A percentile compares a stretch with the other conserved stretches of the same genome.
These are phyloP conservation scores for Priceomyces medius DNA, from an alignment of 805 yeast genomes.

Conservation along the genomic window DNA sequence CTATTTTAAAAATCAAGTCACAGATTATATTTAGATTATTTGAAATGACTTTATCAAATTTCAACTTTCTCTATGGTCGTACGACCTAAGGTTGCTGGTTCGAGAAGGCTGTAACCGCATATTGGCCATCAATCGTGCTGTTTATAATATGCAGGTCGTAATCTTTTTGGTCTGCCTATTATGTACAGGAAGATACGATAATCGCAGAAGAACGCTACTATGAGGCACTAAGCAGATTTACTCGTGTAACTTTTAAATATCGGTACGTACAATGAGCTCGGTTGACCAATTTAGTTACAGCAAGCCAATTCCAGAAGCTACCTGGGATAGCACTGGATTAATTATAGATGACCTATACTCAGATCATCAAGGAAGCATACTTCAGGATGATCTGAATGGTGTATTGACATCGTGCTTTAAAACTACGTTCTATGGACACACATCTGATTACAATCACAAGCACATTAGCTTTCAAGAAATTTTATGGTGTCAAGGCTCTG, in stretches of 20 bases:
- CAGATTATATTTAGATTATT: too few relatives aligned
- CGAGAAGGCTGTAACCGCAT: background rate
- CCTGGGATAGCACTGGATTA: constrained; percentile 11
- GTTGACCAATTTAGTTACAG: background rate
- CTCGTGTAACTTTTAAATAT: too few relatives aligned
- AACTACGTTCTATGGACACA: background rate
- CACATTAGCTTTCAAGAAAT: constrained; percentile 23
- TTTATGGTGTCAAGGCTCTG: constrained; percentile 22
- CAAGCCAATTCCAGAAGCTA: constrained; percentile 1
- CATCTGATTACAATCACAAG: background rate
- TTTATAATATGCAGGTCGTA: too few relatives aligned
- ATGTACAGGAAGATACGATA: too few relatives aligned
- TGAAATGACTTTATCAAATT: too few relatives aligned
- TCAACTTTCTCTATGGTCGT: too few relatives aligned
- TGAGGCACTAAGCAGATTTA: too few relatives aligned
- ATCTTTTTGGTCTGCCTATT: too few relatives aligned
- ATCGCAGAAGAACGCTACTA: too few relatives aligned
- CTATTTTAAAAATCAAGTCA: too few relatives aligned
- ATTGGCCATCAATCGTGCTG: too few relatives aligned
- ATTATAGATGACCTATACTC: constrained; percentile 13
- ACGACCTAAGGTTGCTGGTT: constrained; percentile 1
- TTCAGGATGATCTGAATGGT: background rate
- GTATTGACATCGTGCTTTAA: constrained; percentile 1
- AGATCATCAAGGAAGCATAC: constrained; percentile 4
- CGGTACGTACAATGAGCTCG: background rate